Base-by-base conservation (phyloP, 495 filamentous ascomycete species). In the Aspergillus sclerotiicarbonarius region DNA sequence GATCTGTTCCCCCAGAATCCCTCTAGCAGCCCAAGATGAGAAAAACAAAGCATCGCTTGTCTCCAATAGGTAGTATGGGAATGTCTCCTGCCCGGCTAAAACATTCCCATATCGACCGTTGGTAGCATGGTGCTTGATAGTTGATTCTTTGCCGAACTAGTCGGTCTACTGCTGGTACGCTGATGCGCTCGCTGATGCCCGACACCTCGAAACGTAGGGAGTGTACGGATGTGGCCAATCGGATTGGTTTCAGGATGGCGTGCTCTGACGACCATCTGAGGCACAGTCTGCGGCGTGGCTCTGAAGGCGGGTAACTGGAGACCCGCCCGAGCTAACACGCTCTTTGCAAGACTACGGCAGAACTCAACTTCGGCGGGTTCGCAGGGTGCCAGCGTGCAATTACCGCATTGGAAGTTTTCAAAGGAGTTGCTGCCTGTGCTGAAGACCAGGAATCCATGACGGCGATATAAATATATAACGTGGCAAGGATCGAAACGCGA, bases 151-250 rank as follows among this genome's bases (percentile, higher is more conserved):
- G 41, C 13, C 54, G 60, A 37, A 47, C 58, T 49, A 51, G 48
- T 41, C 58, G 55, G 30, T 61, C 54, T 51, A 59, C 67, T 76
- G 68, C 68, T 76, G 58, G 67, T 67, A 75, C 77, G 80, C 84
- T 84, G 79, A 78, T 81, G 72, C 79, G 81, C 84, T 86, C 84
- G 82, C 82, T 83, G 78, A 80, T 77, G 76, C 74, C 71, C 58
- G 43, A 71, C 61, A 67, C 62, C 60, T 63, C 55, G 63, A 60
- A 68, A 29, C 16, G 16, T 55, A 63, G 49, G 53, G 61, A 57
- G 54, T 43, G 30, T 20, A 44, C 54, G 56, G 54, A 57, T 55
- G 57, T 46, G 54, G 49, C 58, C 51, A 63, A 68, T 64, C 63
- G 54, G 39, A 61, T 56, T 60, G 51, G 51, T 62, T 69, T 57